Evolutionary conservation across 192 early-diverging fungal species (phyloP), one percentile per base, ranked within the genome.

Genomic region (Backusella australiensis): DNA sequence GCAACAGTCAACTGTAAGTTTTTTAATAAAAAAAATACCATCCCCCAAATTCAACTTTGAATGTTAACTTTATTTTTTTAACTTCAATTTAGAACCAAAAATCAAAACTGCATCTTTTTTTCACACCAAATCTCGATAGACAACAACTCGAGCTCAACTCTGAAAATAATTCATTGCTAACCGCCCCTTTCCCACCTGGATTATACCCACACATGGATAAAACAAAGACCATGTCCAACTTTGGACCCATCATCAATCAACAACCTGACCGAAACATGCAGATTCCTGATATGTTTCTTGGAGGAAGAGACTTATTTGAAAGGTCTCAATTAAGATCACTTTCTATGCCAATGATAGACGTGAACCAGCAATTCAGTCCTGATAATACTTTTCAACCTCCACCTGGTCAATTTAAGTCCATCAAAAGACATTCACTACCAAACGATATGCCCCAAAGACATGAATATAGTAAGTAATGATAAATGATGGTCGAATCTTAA

Each of bases 241-340:
- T 21, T 38, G 9, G 38, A 23, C 5, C n/a, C 19, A 39, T 23
- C 3, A 39, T 38, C 19, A 34, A 21, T 69, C 34, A 69, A 38
- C 38, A 39, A 39, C 38, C 11, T 38, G n/a, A 39, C 36, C 11
- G 38, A 12, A 63, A 11, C 26, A 29, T 29, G 12, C 56, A 63
- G 4, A 63, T 63, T 11, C 36, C 68, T 41, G 68, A 69, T 11
- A 38, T 69, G 19, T 69, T 69, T 69, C 38, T 69, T 36, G 36
- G 68, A 21, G 36, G 68, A 35, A 36, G 68, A 36, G 68, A 69
- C 19, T 17, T 69, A 38, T 69, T 69, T 41, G 68, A 69, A 23
- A 69, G 35, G n/a, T 38, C 38, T 41, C 68, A 35, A 69, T 12
- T 69, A 4, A 36, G 68, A 69, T 63, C 56, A 63, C 56, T 63